Conservation (phyloP, 345 rosid species). For the Psidium guajava region DNA sequence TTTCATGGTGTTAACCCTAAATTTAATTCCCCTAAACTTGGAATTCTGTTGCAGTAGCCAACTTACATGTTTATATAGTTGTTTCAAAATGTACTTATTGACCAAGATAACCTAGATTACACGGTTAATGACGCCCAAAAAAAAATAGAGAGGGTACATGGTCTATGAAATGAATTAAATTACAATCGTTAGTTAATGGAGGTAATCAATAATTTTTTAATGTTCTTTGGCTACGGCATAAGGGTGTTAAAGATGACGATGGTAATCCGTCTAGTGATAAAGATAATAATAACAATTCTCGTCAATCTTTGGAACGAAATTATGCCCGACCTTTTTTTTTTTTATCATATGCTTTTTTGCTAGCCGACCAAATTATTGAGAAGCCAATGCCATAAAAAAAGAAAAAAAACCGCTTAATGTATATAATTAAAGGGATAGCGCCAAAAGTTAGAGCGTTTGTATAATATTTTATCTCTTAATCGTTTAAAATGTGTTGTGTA, state of each 20-base stretch:
- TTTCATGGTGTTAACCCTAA: too few relatives aligned
- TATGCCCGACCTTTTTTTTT: too few relatives aligned
- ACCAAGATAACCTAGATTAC: background rate
- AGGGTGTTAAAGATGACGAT: background rate
- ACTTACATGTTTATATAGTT: background rate
- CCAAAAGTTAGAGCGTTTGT: too few relatives aligned
- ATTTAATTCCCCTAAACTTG: background rate
- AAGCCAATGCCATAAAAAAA: background rate
- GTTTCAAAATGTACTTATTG: background rate
- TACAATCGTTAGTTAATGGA: background rate
- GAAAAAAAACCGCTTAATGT: too few relatives aligned
- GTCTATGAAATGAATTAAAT: background rate
- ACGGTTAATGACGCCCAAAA: background rate
- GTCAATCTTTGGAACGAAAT: background rate
- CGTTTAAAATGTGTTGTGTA: too few relatives aligned
- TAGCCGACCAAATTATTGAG: background rate
- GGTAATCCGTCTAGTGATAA: too few relatives aligned
- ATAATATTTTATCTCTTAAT: too few relatives aligned
- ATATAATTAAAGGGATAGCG: too few relatives aligned
- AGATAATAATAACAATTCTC: too few relatives aligned
- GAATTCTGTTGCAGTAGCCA: background rate
- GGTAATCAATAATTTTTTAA: background rate
- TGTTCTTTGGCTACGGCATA: background rate
- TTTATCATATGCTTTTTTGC: background rate
- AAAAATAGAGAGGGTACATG: background rate